These are phyloP conservation scores for Camelina hispida DNA, from an alignment of 345 rosid genomes.

Conservation along the genomic window DNA sequence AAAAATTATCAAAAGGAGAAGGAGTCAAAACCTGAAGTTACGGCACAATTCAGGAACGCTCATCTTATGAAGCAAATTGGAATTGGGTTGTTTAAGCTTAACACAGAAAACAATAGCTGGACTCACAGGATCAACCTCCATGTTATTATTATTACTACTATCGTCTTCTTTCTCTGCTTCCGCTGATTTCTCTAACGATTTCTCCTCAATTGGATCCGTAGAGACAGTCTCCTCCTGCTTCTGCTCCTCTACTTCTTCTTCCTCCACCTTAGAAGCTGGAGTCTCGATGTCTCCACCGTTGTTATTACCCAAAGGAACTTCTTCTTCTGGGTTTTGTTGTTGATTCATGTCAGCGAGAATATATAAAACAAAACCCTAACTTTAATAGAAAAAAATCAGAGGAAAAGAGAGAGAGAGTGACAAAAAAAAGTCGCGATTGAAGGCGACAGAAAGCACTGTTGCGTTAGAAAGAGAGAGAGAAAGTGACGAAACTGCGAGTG, in stretches of 20 bases:
- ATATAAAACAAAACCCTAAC: conserved; percentile 49
- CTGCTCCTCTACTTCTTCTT: neutral
- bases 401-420: conserved; percentile 37
- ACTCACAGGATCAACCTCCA: conserved; percentile 79
- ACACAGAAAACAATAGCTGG: conserved; percentile 92
- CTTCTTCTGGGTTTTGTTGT: conserved; percentile 48
- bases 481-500: conserved; percentile 36
- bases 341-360: conserved; percentile 59
- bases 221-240: conserved; percentile 28
- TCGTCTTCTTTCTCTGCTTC: conserved; percentile 53
- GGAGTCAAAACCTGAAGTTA: conserved; percentile 69
- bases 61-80: conserved; percentile 87
- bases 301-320: conserved; percentile 30
- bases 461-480: neutral
- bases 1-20: neutral
- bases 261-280: conserved; percentile 13
- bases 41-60: conserved; percentile 90
- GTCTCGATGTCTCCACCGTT: conserved; percentile 34
- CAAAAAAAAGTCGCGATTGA: neutral
- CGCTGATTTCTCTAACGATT: conserved; percentile 42
- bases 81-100: conserved; percentile 83
- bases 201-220: conserved; percentile 38
- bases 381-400: conserved; percentile 22
- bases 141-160: conserved; percentile 29
- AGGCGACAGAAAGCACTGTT: no score